phyloP scores from a whole-genome alignment of 257 asterid species.

The Ocimum tenuiflorum region DNA sequence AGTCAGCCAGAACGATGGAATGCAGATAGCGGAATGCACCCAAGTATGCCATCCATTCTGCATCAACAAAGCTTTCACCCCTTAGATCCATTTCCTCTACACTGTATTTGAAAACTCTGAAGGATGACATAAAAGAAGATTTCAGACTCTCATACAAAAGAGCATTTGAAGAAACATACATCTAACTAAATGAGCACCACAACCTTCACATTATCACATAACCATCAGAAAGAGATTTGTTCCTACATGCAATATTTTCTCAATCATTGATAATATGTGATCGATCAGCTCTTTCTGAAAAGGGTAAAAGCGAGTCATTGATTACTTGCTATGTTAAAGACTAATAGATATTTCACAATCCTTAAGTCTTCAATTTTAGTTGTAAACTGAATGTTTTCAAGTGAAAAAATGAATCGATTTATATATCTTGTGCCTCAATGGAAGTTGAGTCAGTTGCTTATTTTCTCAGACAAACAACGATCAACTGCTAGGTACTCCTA shows the following conservation, averaged over 20 bases:
- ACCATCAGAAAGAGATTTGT: not conserved
- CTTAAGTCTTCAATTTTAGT: not conserved
- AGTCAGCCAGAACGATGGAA: constrained; percentile 60
- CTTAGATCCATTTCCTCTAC: constrained; percentile 62
- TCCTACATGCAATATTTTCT: not conserved
- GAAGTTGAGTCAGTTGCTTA: not conserved
- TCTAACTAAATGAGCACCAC: constrained; percentile 8
- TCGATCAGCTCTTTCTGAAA: not conserved
- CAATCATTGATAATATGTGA: constrained; percentile 4
- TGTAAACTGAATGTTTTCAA: not conserved
- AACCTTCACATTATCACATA: not conserved
- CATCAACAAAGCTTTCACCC: constrained; percentile 67
- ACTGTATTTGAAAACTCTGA: constrained; percentile 70
- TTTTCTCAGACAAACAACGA: not conserved
- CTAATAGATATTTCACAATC: not conserved
- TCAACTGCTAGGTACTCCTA: not conserved
- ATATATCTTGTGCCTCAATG: not conserved
- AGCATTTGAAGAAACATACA: constrained; percentile 6
- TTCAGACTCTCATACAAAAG: constrained; percentile 15
- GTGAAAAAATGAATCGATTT: not conserved
- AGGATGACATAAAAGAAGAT: constrained; percentile 26
- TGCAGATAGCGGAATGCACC: constrained; percentile 69
- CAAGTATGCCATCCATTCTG: constrained; percentile 97
- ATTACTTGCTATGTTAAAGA: not conserved
- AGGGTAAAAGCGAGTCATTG: not conserved